Evolutionary conservation across 1,284 basidiomycete genomes (phyloP).

Genomic region (Boletus calvinii): DNA sequence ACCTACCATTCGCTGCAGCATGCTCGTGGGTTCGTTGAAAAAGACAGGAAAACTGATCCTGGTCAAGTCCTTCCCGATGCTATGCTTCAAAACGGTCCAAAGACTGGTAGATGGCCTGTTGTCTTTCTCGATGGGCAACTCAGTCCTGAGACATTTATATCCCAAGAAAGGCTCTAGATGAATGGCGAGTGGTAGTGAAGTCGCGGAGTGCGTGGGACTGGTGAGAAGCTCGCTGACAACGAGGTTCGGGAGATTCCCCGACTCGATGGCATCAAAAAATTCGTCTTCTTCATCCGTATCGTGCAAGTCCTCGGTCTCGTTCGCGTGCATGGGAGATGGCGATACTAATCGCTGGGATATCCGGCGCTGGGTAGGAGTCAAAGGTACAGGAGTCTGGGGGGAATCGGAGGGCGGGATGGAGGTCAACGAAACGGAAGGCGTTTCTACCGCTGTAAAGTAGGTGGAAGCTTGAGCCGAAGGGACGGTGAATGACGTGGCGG

Average conservation of each 20-base stretch:
- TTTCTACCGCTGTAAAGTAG: conserved; percentile 24
- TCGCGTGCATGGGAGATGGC: conserved; percentile 8
- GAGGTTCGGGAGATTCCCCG: conserved; percentile 74
- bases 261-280: conserved; percentile 96
- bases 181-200: conserved; percentile 28
- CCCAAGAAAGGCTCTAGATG: conserved; percentile 61
- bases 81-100: conserved; percentile 95
- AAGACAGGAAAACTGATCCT: conserved; percentile 95
- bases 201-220: conserved; percentile 33
- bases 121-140: conserved; percentile 71
- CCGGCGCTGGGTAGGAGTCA: conserved; percentile 33
- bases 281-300: conserved; percentile 93
- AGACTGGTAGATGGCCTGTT: conserved; percentile 89
- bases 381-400: conserved; percentile 18
- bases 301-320: conserved; percentile 43
- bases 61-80: conserved; percentile 96
- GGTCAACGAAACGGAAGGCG: conserved; percentile 11
- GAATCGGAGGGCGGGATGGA: conserved; percentile 4
- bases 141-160: conserved; percentile 68
- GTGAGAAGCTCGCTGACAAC: conserved; percentile 63
- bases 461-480: conserved; percentile 21
- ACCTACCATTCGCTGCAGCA: conserved; percentile 83
- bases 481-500: conserved; percentile 7
- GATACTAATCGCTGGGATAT: conserved; percentile 14
- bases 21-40: conserved; percentile 96